Evolutionary conservation across 768 basidiomycete genomes (phyloP).

Genomic region (Grammothele lineata): DNA sequence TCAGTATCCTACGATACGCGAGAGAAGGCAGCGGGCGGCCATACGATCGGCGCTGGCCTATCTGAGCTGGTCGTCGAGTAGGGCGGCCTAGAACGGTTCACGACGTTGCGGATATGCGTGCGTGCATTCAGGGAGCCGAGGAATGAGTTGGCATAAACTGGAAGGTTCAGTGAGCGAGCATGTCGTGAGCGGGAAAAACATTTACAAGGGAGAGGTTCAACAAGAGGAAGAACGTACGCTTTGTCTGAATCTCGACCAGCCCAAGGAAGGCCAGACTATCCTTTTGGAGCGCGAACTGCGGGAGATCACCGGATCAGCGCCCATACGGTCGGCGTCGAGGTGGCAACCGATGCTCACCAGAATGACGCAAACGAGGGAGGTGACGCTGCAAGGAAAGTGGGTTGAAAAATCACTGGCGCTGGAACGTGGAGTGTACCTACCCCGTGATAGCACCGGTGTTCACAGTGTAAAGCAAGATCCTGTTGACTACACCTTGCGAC

Average conservation of each 20-base stretch:
- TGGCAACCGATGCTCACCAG: slow-evolving; percentile 3
- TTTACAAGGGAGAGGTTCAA: too few relatives aligned
- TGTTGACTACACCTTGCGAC: slow-evolving; percentile 10
- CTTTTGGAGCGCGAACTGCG: slow-evolving; percentile 12
- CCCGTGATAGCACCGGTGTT: slow-evolving; percentile 14
- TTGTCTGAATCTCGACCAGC: slow-evolving; percentile 13
- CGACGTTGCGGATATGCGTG: too few relatives aligned
- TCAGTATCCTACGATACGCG: too few relatives aligned
- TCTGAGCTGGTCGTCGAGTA: too few relatives aligned
- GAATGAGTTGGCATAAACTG: too few relatives aligned
- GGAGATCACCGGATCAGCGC: neutral
- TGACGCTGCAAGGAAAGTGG: neutral
- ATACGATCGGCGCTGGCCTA: too few relatives aligned
- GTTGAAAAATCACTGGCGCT: neutral
- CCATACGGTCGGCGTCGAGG: too few relatives aligned
- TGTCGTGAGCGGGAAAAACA: too few relatives aligned
- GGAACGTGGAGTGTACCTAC: neutral
- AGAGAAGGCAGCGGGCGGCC: too few relatives aligned
- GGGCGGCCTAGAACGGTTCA: too few relatives aligned
- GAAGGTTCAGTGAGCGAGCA: too few relatives aligned
- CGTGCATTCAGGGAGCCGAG: too few relatives aligned
- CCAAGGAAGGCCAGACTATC: slow-evolving; percentile 12
- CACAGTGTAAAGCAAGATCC: slow-evolving; percentile 12
- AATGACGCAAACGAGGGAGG: slow-evolving; percentile 10
- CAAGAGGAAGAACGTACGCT: slow-evolving; percentile 3